Percentiles rank a stretch among this genome's conserved stretches.
Conservation (phyloP, 2,329 filamentous ascomycete species). For the Diaporthe citri region DNA sequence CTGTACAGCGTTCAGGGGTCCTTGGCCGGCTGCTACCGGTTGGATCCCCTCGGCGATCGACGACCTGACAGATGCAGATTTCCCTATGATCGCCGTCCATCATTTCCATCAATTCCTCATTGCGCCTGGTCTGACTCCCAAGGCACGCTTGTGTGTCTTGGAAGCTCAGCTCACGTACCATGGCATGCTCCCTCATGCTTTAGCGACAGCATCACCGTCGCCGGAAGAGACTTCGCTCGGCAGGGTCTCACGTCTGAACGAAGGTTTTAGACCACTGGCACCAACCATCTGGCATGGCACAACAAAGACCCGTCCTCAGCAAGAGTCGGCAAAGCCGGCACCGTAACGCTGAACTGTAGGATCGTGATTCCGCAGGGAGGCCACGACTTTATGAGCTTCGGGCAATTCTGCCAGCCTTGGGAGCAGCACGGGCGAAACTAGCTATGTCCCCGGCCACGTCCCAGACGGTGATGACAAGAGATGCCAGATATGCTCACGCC, state of each 20-base stretch:
- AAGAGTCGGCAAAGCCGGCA: neutral
- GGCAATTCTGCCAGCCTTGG: neutral
- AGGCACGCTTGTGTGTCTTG: neutral
- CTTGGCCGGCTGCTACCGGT: neutral
- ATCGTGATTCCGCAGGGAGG: neutral
- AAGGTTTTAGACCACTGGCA: neutral
- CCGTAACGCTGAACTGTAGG: neutral
- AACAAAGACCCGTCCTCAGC: neutral
- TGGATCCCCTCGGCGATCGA: conserved; percentile 15
- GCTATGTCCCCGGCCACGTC: neutral
- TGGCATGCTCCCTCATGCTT: too few species aligned
- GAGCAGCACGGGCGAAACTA: neutral
- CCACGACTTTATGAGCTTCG: neutral
- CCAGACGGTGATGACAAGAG: neutral
- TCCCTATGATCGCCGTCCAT: neutral
- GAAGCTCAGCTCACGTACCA: neutral
- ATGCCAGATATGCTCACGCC: conserved; percentile 2
- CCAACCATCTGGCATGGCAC: neutral
- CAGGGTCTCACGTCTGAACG: neutral
- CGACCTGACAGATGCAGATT: neutral
- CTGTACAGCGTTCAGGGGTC: conserved; percentile 19
- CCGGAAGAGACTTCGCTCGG: neutral
- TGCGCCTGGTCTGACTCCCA: neutral
- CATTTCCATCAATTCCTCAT: neutral
- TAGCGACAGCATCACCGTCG: too few species aligned